phyloP scores from a whole-genome alignment of 495 filamentous ascomycete genomes.

The Podospora appendiculata region DNA sequence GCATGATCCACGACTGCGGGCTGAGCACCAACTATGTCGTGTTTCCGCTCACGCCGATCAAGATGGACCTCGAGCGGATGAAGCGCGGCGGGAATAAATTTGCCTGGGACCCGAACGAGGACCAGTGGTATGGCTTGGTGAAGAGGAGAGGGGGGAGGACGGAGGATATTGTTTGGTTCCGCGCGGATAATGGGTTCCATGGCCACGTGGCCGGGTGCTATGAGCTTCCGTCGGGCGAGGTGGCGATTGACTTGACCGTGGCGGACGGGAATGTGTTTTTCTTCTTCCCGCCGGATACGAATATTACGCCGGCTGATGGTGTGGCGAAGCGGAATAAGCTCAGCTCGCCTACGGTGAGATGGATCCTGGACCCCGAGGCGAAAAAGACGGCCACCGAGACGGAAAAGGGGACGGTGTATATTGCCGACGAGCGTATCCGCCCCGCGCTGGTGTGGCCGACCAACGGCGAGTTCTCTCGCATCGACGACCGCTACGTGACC shows the following conservation, averaged over 20 bases:
- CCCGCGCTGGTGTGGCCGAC: conserved; percentile 30
- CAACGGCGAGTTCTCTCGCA: conserved; percentile 52
- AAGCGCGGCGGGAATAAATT: conserved; percentile 49
- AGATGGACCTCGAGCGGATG: conserved; percentile 42
- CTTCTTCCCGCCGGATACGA: conserved; percentile 43
- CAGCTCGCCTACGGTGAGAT: conserved; percentile 42
- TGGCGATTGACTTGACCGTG: conserved; percentile 48
- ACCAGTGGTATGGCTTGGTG: conserved; percentile 43
- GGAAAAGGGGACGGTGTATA: conserved; percentile 6
- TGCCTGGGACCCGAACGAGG: conserved; percentile 45
- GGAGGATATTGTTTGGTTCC: conserved; percentile 43
- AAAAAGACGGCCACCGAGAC: conserved; percentile 13
- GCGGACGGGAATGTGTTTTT: conserved; percentile 51
- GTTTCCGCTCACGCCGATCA: conserved; percentile 44
- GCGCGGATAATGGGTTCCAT: conserved; percentile 41
- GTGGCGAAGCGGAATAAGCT: conserved; percentile 27
- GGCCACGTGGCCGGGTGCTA: conserved; percentile 45
- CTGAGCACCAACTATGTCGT: conserved; percentile 45
- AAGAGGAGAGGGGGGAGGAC: conserved; percentile 39
- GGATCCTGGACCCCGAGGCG: conserved; percentile 44
- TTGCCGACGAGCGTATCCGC: conserved; percentile 26
- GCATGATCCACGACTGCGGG: conserved; percentile 52
- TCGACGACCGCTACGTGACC: conserved; percentile 49
- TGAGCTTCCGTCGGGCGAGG: conserved; percentile 38
- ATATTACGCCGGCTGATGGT: conserved; percentile 14